Conservation (phyloP, 2,329 filamentous ascomycete genomes). For the Drechslerella dactyloides region DNA sequence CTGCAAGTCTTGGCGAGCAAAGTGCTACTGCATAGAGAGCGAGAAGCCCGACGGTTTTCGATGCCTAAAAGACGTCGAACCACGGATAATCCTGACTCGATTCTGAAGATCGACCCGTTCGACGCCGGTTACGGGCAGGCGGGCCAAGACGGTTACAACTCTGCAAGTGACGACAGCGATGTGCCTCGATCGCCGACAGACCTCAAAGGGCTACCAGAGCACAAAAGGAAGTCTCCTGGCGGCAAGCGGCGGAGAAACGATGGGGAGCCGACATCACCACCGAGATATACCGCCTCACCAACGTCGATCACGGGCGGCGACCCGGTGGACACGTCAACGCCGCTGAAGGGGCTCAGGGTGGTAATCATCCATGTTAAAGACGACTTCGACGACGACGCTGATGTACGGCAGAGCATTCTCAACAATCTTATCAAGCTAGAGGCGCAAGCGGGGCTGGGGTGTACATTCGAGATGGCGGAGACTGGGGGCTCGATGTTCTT, state of each 20-base stretch:
- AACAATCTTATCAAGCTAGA: conserved; percentile 73
- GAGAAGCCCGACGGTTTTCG: conserved; percentile 51
- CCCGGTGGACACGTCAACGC: conserved; percentile 56
- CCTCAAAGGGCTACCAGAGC: conserved; percentile 26
- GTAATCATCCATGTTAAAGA: conserved; percentile 97
- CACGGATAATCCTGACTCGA: conserved; percentile 18
- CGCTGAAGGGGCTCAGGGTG: conserved; percentile 75
- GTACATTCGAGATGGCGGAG: conserved; percentile 53
- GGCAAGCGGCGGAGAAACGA: conserved; percentile 21
- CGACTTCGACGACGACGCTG: conserved; percentile 72
- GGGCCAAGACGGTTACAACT: conserved; percentile 26
- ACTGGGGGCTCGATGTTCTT: conserved; percentile 53
- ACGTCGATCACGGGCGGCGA: conserved; percentile 15
- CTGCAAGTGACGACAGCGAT: conserved; percentile 36
- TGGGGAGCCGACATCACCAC: conserved; percentile 35
- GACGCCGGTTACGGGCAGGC: conserved; percentile 14
- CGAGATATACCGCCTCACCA: conserved; percentile 10
- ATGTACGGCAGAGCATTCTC: conserved; percentile 71
- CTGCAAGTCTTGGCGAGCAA: conserved; percentile 73
- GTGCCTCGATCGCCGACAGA: conserved; percentile 43
- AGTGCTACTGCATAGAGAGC: conserved; percentile 66
- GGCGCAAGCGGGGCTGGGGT: conserved; percentile 56
- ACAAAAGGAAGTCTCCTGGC: conserved; percentile 13
- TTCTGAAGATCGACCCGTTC: conserved; percentile 40
- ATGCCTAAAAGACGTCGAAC: conserved; percentile 43